Percentiles rank a stretch among this genome's conserved stretches.
Evolutionary conservation across 129 eudicot species (phyloP).

Genomic region (Solidago caesia): DNA sequence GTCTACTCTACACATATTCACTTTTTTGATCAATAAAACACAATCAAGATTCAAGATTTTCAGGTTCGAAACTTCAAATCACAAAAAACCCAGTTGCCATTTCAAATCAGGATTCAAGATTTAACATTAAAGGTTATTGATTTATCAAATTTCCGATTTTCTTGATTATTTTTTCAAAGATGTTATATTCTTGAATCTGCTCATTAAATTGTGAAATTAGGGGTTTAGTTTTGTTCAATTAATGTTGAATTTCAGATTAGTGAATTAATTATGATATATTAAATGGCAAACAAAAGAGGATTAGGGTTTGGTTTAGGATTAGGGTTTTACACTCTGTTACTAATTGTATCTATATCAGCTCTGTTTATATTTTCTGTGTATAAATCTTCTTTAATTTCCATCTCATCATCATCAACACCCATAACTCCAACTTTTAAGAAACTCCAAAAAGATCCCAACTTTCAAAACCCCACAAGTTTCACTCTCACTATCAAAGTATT

Average conservation of each 20-base stretch:
- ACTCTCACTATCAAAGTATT: slow-evolving; percentile 75
- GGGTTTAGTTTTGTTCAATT: not conserved
- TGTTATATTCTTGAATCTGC: not conserved
- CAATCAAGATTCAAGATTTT: slow-evolving; percentile 2
- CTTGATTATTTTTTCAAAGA: too few species aligned
- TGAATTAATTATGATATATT: slow-evolving; percentile 18
- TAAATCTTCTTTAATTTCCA: slow-evolving; percentile 43
- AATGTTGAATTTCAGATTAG: slow-evolving; percentile 2
- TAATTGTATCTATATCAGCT: slow-evolving; percentile 28
- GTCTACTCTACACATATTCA: not conserved
- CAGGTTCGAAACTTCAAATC: slow-evolving; percentile 6
- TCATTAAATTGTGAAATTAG: not conserved
- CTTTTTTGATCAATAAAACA: not conserved
- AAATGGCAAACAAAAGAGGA: slow-evolving; percentile 35
- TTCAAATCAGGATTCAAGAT: slow-evolving; percentile 18
- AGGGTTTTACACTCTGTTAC: slow-evolving; percentile 38
- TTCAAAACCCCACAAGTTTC: slow-evolving; percentile 36
- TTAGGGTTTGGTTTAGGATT: slow-evolving; percentile 10
- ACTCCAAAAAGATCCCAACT: slow-evolving; percentile 21
- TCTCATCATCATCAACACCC: slow-evolving; percentile 37
- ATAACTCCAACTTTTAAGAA: slow-evolving; percentile 25
- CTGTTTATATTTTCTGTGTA: slow-evolving; percentile 47
- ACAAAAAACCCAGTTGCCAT: not conserved
- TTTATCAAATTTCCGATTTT: too few species aligned
- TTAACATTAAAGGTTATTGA: not conserved